phyloP scores from a whole-genome alignment of 345 rosid species.

The Linum usitatissimum region DNA sequence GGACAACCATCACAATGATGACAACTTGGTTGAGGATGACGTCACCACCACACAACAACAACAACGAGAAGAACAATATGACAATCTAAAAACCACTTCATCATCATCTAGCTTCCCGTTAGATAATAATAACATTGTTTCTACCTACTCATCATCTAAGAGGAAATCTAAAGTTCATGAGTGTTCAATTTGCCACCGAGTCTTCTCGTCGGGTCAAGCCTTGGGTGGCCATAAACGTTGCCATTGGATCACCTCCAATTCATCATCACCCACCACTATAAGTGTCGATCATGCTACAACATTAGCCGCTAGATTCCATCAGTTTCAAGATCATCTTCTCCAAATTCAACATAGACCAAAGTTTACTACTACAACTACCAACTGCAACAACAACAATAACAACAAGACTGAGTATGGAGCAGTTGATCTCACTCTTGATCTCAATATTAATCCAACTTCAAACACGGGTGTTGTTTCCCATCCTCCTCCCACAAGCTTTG shows the following conservation, averaged over 20 bases:
- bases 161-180: conserved; percentile 75
- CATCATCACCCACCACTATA: conserved; percentile 16
- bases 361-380: conserved; percentile 13
- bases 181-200: conserved; percentile 87
- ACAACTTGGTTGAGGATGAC: conserved; percentile 31
- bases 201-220: conserved; percentile 92
- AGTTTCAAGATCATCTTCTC: conserved; percentile 37
- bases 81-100: conserved; percentile 19
- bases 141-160: conserved; percentile 24
- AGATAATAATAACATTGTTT: conserved; percentile 30
- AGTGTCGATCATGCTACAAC: conserved; percentile 24
- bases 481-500: conserved; percentile 3
- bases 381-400: neutral
- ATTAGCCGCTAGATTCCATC: conserved; percentile 36
- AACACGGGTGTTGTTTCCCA: neutral
- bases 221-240: conserved; percentile 96
- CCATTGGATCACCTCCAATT: conserved; percentile 86
- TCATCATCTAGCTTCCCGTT: conserved; percentile 22
- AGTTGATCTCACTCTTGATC: conserved; percentile 50
- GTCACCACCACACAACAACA: conserved; percentile 22
- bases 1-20: conserved; percentile 22
- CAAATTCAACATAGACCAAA: conserved; percentile 39
- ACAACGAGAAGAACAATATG: conserved; percentile 26
- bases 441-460: conserved; percentile 48
- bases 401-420: conserved; percentile 16